Conservation (phyloP, 2,329 filamentous ascomycete species). For the Microcyclospora pomicola region DNA sequence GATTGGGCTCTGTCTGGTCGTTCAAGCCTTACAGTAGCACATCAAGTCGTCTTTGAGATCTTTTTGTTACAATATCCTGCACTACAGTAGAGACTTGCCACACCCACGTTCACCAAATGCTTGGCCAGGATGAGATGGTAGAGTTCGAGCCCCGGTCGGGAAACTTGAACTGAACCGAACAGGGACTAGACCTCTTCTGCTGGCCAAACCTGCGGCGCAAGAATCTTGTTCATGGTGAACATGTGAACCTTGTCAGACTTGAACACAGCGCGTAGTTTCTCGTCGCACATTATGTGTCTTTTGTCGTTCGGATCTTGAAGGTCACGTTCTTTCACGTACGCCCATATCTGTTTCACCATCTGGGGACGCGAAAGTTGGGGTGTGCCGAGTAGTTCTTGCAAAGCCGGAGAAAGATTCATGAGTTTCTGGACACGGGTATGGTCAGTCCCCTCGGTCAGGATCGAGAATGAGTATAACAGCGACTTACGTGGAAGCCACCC, state of each 20-base stretch:
- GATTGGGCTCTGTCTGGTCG: no score
- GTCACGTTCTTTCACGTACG: constrained; percentile 76
- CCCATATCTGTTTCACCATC: constrained; percentile 93
- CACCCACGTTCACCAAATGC: no score
- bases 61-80: no score
- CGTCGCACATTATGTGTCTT: constrained; percentile 85
- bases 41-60: no score
- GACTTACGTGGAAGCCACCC: constrained; percentile 70
- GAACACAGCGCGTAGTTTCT: constrained; percentile 82
- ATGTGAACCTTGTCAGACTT: constrained; percentile 86
- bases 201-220: constrained; percentile 78
- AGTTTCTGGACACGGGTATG: constrained; percentile 40
- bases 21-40: no score
- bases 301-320: constrained; percentile 87
- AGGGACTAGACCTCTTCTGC: constrained; percentile 46
- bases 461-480: not conserved
- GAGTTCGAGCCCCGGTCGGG: no score
- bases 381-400: constrained; percentile 58
- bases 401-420: constrained; percentile 56
- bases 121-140: no score
- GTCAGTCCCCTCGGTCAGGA: constrained; percentile 1
- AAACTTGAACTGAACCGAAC: no score
- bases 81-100: no score
- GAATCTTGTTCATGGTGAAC: constrained; percentile 98
- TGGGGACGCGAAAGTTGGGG: constrained; percentile 79